These are phyloP conservation scores for Venturia carpophila DNA, from an alignment of 2,329 filamentous ascomycete species.

Conservation along the genomic window DNA sequence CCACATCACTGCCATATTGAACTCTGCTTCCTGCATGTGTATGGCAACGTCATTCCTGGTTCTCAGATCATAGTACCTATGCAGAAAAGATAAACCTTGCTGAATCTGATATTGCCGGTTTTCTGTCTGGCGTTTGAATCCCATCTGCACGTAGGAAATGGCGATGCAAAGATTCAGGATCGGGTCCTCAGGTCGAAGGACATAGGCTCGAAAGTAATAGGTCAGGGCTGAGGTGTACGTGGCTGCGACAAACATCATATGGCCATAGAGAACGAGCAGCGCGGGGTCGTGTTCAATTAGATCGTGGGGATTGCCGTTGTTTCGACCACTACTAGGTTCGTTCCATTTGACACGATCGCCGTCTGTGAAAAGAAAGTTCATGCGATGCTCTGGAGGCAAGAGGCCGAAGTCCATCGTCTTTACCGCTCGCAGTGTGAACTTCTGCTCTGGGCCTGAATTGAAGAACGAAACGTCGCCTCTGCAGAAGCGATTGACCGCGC, in stretches of 20 bases:
- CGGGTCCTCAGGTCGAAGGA: conserved; percentile 67
- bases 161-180: conserved; percentile 75
- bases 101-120: conserved; percentile 83
- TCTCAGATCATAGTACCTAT: conserved; percentile 61
- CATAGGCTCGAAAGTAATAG: conserved; percentile 64
- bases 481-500: conserved; percentile 66
- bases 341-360: conserved; percentile 32
- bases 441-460: conserved; percentile 73
- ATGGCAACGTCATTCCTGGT: conserved; percentile 35
- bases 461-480: conserved; percentile 69
- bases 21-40: conserved; percentile 67
- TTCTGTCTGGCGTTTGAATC: conserved; percentile 79
- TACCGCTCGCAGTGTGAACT: conserved; percentile 85
- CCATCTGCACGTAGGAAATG: conserved; percentile 78
- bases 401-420: conserved; percentile 74
- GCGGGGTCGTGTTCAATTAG: conserved; percentile 61
- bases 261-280: conserved; percentile 79
- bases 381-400: conserved; percentile 45
- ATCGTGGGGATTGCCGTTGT: conserved; percentile 31
- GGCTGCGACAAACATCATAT: conserved; percentile 77
- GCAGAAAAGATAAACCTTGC: conserved; percentile 76
- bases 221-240: conserved; percentile 78
- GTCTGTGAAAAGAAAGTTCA: conserved; percentile 34
- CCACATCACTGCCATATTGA: conserved; percentile 70
- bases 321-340: conserved; percentile 28